Conservation (phyloP, 345 rosid species). For the Gossypium australe region DNA sequence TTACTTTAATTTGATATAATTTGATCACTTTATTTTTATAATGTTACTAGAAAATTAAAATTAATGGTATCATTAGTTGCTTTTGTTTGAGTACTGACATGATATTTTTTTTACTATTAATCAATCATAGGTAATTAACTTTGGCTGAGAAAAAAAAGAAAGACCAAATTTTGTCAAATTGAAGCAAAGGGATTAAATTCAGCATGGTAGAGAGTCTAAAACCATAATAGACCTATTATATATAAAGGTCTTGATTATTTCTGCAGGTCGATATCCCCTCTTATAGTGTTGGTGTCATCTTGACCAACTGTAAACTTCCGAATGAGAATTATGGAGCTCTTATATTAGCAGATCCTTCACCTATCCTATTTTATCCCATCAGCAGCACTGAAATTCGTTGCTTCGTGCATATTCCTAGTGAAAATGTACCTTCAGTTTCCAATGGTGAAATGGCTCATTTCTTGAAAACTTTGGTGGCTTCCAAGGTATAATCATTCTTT, state of each 20-base stretch:
- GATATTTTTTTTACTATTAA: too few relatives aligned
- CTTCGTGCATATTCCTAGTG: slow-evolving; percentile 18
- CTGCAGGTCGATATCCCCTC: slow-evolving; percentile 60
- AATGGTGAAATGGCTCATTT: slow-evolving; percentile 63
- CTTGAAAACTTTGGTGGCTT: slow-evolving; percentile 46
- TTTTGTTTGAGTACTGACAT: too few relatives aligned
- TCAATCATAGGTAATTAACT: too few relatives aligned
- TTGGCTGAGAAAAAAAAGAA: too few relatives aligned
- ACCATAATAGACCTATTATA: too few relatives aligned
- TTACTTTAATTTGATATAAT: too few relatives aligned
- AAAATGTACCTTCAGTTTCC: slow-evolving; percentile 56
- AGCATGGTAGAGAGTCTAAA: too few relatives aligned
- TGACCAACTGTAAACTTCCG: slow-evolving; percentile 58
- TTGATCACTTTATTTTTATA: too few relatives aligned
- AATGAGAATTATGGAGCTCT: slow-evolving; percentile 46
- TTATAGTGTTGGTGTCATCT: slow-evolving; percentile 47
- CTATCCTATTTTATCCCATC: slow-evolving; percentile 48
- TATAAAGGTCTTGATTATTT: not conserved
- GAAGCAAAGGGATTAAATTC: too few relatives aligned
- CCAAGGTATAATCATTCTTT: slow-evolving; percentile 29
- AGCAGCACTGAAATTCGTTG: slow-evolving; percentile 28
- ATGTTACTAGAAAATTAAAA: too few relatives aligned
- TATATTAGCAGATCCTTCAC: slow-evolving; percentile 54
- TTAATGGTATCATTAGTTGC: too few relatives aligned
- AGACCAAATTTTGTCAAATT: too few relatives aligned